Conservation (phyloP, 495 filamentous ascomycete species). For the Ramalina peruviana region DNA sequence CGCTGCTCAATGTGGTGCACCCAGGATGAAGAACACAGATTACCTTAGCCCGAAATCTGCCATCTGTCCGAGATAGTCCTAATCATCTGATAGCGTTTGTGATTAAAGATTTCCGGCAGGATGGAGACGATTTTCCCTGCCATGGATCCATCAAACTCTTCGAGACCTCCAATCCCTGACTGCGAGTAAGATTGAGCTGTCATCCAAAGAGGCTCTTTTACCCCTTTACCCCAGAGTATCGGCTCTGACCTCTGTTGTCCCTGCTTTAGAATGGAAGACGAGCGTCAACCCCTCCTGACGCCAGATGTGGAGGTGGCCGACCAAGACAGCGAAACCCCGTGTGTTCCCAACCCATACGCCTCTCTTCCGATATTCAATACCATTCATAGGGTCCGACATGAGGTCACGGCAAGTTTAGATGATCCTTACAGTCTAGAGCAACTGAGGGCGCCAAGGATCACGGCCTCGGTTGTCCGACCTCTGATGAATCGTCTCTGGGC, state of each 20-base stretch:
- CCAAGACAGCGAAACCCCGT: slow-evolving; percentile 1
- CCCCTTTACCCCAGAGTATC: too few relatives aligned
- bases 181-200: too few relatives aligned
- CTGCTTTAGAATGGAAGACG: neutral
- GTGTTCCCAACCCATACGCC: slow-evolving; percentile 21
- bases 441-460: slow-evolving; percentile 52
- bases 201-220: too few relatives aligned
- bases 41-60: too few relatives aligned
- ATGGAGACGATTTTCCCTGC: too few relatives aligned
- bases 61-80: too few relatives aligned
- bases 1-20: too few relatives aligned
- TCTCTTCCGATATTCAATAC: slow-evolving; percentile 36
- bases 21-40: too few relatives aligned
- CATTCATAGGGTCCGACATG: slow-evolving; percentile 30
- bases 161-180: too few relatives aligned
- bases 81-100: too few relatives aligned
- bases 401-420: slow-evolving; percentile 31
- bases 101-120: too few relatives aligned
- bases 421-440: slow-evolving; percentile 55
- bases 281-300: neutral
- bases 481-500: slow-evolving; percentile 58
- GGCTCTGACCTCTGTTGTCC: neutral
- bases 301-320: neutral
- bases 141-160: too few relatives aligned
- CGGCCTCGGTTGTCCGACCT: slow-evolving; percentile 52